phyloP scores from a whole-genome alignment of 2,329 filamentous ascomycete genomes.

The Microdochium nivale region DNA sequence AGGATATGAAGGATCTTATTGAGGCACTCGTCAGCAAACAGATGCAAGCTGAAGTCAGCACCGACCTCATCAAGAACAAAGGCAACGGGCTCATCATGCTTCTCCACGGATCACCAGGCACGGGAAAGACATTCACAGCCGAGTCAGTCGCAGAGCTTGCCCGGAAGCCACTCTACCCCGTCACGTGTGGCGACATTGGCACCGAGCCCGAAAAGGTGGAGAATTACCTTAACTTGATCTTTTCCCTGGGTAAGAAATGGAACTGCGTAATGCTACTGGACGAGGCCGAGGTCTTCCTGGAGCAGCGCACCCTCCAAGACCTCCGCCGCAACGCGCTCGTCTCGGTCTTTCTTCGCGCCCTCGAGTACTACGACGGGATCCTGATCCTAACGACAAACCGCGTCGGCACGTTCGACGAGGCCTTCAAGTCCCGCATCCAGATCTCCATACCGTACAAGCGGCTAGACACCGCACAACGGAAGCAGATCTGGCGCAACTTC shows the following conservation, averaged over 20 bases:
- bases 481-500: conserved; percentile 11
- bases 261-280: conserved; percentile 13
- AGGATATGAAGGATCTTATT: conserved; percentile 10
- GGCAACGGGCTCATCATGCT: conserved; percentile 10
- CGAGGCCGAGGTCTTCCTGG: conserved; percentile 13
- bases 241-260: conserved; percentile 12
- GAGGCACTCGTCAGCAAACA: conserved; percentile 11
- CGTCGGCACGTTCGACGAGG: conserved; percentile 14
- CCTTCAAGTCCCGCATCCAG: conserved; percentile 12
- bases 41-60: conserved; percentile 3
- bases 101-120: conserved; percentile 11
- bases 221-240: conserved; percentile 10
- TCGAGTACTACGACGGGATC: conserved; percentile 33
- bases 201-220: conserved; percentile 10
- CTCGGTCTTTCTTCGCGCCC: conserved; percentile 23
- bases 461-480: conserved; percentile 5
- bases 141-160: conserved; percentile 12
- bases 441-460: conserved; percentile 11
- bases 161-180: conserved; percentile 10
- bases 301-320: conserved; percentile 8
- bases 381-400: conserved; percentile 31
- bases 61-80: conserved; percentile 8
- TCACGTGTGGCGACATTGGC: conserved; percentile 15
- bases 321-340: conserved; percentile 12
- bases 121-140: conserved; percentile 12